phyloP scores from a whole-genome alignment of 2,329 filamentous ascomycete species.

The Colletotrichum melonis region DNA sequence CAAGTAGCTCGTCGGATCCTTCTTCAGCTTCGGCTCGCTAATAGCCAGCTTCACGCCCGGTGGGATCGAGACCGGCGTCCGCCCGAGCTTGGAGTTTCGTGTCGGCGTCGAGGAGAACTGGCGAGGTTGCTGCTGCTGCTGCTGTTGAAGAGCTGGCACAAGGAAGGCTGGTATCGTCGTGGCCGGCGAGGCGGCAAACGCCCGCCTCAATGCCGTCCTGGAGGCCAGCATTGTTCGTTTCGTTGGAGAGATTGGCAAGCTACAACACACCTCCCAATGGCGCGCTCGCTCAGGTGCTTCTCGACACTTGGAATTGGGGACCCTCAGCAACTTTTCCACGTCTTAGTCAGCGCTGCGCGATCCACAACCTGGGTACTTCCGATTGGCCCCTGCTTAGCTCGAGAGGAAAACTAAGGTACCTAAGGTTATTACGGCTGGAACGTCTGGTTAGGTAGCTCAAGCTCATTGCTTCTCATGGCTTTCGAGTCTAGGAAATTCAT shows the following conservation, averaged over 20 bases:
- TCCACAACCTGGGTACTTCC: conserved; percentile 8
- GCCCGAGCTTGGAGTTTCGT: conserved; percentile 85
- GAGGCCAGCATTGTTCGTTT: conserved; percentile 70
- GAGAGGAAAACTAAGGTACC: neutral
- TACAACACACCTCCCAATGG: conserved; percentile 13
- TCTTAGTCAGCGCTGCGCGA: conserved; percentile 45
- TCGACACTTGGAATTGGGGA: conserved; percentile 7
- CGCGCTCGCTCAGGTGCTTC: conserved; percentile 3
- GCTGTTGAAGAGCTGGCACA: conserved; percentile 73
- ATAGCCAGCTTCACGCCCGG: conserved; percentile 83
- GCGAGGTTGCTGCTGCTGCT: conserved; percentile 44
- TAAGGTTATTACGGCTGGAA: neutral
- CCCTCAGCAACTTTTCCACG: conserved; percentile 41
- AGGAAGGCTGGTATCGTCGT: conserved; percentile 77
- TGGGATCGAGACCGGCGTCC: conserved; percentile 82
- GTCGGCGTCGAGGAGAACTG: conserved; percentile 78
- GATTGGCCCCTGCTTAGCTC: conserved; percentile 10
- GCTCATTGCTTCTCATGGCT: neutral
- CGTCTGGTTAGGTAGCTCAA: neutral
- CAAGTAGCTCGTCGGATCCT: conserved; percentile 69
- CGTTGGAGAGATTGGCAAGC: conserved; percentile 44
- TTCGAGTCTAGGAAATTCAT: too few species aligned
- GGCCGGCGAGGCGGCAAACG: conserved; percentile 59
- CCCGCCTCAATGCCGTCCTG: conserved; percentile 69
- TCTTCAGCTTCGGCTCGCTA: conserved; percentile 68